A percentile compares a stretch with the other conserved stretches of the same genome.
phyloP scores from a whole-genome alignment of 208 protist species.

The Blastocrithidia nonstop region DNA sequence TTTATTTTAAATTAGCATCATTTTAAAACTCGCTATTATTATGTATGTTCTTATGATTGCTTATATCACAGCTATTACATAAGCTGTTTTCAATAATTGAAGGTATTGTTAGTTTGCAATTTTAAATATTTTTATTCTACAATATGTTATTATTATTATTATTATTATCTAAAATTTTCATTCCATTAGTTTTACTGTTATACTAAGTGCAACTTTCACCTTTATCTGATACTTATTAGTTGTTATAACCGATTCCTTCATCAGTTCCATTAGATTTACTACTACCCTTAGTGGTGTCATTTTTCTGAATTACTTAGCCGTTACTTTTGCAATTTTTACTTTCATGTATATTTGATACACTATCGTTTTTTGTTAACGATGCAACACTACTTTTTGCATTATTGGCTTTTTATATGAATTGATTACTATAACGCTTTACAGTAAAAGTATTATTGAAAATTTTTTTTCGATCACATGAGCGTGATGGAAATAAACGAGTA shows the following conservation, averaged over 20 bases:
- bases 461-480: too few species aligned
- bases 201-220: background rate
- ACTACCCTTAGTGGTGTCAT: background rate
- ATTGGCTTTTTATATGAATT: too few species aligned
- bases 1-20: background rate
- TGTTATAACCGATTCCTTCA: background rate
- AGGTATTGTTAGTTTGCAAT: too few species aligned
- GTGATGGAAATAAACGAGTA: too few species aligned
- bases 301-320: background rate
- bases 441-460: too few species aligned
- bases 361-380: background rate
- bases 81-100: background rate
- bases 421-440: too few species aligned
- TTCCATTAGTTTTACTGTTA: background rate
- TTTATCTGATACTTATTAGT: background rate
- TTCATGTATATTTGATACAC: background rate
- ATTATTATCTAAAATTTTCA: constrained; percentile 1
- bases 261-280: background rate
- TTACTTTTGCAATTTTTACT: background rate
- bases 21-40: background rate
- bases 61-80: background rate
- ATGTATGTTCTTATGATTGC: background rate
- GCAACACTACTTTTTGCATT: background rate
- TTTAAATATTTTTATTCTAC: too few species aligned
- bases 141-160: background rate